A percentile compares a stretch with the other conserved stretches of the same genome.
These are phyloP conservation scores for Moricandia moricandioides DNA, from an alignment of 345 rosid genomes.

Conservation along the genomic window DNA sequence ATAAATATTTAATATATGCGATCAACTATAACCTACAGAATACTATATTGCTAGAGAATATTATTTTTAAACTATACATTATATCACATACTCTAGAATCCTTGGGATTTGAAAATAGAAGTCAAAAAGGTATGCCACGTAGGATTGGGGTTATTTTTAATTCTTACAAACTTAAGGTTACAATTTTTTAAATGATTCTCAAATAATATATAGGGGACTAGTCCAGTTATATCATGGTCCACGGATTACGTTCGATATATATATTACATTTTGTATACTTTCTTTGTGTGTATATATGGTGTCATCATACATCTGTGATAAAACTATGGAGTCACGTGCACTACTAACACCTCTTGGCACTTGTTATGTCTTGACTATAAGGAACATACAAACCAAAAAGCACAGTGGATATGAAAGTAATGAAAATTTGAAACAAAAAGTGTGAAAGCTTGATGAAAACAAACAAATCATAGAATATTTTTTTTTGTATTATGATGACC, in stretches of 20 bases:
- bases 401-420: not conserved
- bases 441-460: not conserved
- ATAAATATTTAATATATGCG: too few relatives aligned
- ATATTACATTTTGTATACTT: not conserved
- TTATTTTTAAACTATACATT: too few relatives aligned
- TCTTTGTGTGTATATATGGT: not conserved
- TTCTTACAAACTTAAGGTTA: too few relatives aligned
- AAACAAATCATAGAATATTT: not conserved
- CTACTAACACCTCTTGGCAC: not conserved
- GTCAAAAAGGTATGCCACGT: too few relatives aligned
- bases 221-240: not conserved
- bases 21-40: too few relatives aligned
- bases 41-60: too few relatives aligned
- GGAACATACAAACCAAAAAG: not conserved
- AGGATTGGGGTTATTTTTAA: too few relatives aligned
- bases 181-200: too few relatives aligned
- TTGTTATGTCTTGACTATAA: not conserved
- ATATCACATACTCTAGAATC: too few relatives aligned
- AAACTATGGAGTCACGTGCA: not conserved
- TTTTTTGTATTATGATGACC: not conserved
- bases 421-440: not conserved
- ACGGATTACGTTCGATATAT: not conserved
- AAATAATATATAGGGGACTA: too few relatives aligned
- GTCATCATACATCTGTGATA: not conserved
- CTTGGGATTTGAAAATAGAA: too few relatives aligned